These are phyloP conservation scores for Penicillium occitanis DNA, from an alignment of 2,329 filamentous ascomycete species.

Conservation along the genomic window DNA sequence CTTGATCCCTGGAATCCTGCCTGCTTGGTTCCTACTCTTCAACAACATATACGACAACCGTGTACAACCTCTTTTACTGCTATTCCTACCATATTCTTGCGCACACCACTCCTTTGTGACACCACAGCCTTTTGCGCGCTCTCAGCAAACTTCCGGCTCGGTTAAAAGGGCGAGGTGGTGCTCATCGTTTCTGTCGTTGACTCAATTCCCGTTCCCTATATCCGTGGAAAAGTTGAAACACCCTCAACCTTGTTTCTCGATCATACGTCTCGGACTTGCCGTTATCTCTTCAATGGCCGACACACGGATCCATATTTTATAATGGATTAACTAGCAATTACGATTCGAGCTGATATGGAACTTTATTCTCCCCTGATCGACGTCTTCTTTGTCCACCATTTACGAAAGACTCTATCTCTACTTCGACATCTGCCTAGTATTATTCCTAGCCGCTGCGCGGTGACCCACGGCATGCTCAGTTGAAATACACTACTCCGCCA, in stretches of 20 bases:
- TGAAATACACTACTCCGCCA: background rate
- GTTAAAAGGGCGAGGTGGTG: background rate
- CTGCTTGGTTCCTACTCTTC: background rate
- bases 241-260: background rate
- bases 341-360: conserved; percentile 18
- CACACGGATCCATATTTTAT: background rate
- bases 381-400: background rate
- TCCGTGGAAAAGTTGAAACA: background rate
- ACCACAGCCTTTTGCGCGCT: background rate
- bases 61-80: background rate
- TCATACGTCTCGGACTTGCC: background rate
- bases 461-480: conserved; percentile 15
- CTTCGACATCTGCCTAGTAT: background rate
- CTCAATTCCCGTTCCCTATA: background rate
- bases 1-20: background rate
- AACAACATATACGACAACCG: background rate
- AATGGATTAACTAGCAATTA: background rate
- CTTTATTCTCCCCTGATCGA: conserved; percentile 1
- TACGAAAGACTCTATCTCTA: conserved; percentile 1
- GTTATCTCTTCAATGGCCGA: background rate
- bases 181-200: background rate
- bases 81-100: background rate
- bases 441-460: conserved; percentile 7
- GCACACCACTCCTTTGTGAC: background rate
- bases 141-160: background rate